phyloP scores from a whole-genome alignment of 176 grass and related monocot genomes.

The Musa itinerans region DNA sequence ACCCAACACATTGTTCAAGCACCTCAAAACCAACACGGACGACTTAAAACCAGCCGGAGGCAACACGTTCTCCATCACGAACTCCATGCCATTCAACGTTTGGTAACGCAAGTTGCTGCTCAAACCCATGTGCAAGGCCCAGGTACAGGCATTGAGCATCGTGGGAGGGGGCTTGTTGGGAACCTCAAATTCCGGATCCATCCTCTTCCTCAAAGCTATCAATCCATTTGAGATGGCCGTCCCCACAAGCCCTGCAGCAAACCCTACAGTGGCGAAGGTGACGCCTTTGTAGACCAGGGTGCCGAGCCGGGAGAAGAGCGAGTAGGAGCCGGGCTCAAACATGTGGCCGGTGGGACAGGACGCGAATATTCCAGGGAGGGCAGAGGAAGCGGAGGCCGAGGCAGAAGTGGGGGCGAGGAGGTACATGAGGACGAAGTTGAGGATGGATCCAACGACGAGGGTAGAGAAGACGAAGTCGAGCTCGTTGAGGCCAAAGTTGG shows the following conservation, averaged over 20 bases:
- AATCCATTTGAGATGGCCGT: constrained; percentile 14
- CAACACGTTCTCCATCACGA: constrained; percentile 1
- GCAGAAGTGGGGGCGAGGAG: constrained; percentile 11
- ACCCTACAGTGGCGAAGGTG: constrained; percentile 13
- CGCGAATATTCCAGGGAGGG: constrained; percentile 1
- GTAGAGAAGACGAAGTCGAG: constrained; percentile 20
- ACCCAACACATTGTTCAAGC: constrained; percentile 19
- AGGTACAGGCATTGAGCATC: constrained; percentile 9
- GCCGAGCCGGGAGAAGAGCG: constrained; percentile 8
- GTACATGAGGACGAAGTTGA: constrained; percentile 19
- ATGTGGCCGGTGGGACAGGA: constrained; percentile 16
- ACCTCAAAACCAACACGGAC: constrained; percentile 12
- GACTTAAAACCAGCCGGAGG: constrained; percentile 14
- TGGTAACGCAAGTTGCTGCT: constrained; percentile 15
- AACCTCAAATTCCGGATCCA: not conserved
- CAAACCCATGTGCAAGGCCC: constrained; percentile 17
- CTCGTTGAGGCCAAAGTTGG: constrained; percentile 14
- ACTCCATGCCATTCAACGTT: constrained; percentile 7
- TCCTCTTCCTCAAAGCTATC: constrained; percentile 10
- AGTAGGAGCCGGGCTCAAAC: constrained; percentile 13
- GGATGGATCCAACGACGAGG: constrained; percentile 14
- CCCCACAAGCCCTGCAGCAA: constrained; percentile 9
- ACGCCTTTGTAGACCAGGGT: constrained; percentile 14
- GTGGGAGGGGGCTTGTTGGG: constrained; percentile 14
- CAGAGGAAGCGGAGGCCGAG: not conserved